These are phyloP conservation scores for Oldenlandia corymbosa DNA, from an alignment of 257 asterid species.

Conservation along the genomic window DNA sequence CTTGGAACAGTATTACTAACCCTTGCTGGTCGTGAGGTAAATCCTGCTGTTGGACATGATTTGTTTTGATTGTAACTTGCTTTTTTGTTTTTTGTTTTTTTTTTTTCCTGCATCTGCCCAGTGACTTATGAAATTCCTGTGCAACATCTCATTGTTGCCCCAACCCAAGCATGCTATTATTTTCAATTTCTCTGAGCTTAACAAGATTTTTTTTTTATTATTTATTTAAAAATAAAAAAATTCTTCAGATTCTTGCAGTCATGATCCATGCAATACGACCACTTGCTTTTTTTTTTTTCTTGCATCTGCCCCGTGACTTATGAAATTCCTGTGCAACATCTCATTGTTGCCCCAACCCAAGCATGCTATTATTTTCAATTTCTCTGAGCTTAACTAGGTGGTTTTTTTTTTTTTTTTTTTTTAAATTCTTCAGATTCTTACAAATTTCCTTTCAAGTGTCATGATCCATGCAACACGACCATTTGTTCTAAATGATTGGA, in stretches of 20 bases:
- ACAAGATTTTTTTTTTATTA: no score
- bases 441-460: conserved; percentile 94
- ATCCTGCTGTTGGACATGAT: conserved; percentile 8
- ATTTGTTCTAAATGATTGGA: conserved; percentile 88
- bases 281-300: neutral
- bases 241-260: conserved; percentile 77
- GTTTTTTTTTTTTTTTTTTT: conserved; percentile 1
- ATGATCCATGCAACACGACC: conserved; percentile 97
- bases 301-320: no score
- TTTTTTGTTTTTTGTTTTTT: no score
- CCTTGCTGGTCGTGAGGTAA: conserved; percentile 99
- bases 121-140: no score
- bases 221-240: conserved; percentile 13
- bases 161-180: neutral
- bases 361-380: neutral
- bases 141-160: no score
- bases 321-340: no score
- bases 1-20: conserved; percentile 98
- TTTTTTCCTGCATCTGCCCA: neutral
- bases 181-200: conserved; percentile 5
- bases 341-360: neutral
- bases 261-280: conserved; percentile 96
- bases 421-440: conserved; percentile 64
- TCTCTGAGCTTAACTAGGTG: no score
- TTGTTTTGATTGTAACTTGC: conserved; percentile 6